phyloP scores from a whole-genome alignment of 768 basidiomycete genomes.

The Boletus edulis region DNA sequence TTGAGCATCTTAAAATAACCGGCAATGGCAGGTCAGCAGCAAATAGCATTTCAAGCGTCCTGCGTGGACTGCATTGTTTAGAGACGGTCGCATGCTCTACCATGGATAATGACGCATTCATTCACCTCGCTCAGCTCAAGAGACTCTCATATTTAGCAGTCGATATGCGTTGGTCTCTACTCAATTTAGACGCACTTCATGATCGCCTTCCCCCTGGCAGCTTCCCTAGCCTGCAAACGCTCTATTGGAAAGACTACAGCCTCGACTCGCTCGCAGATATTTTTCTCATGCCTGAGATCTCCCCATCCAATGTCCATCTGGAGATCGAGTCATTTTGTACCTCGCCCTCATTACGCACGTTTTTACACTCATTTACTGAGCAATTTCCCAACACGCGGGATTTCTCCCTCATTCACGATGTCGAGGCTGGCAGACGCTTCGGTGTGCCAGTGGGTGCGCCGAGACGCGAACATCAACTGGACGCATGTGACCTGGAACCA shows the following conservation, averaged over 20 bases:
- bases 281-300: constrained; percentile 15
- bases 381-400: constrained; percentile 11
- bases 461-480: constrained; percentile 17
- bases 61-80: constrained; percentile 13
- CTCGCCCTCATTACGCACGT: constrained; percentile 11
- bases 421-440: constrained; percentile 17
- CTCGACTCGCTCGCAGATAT: constrained; percentile 16
- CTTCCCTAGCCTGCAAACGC: constrained; percentile 15
- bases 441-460: constrained; percentile 15
- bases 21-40: constrained; percentile 18
- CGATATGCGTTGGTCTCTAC: constrained; percentile 24
- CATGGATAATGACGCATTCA: constrained; percentile 20
- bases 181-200: constrained; percentile 10
- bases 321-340: constrained; percentile 25
- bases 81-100: constrained; percentile 18
- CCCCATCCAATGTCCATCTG: constrained; percentile 9
- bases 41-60: constrained; percentile 10
- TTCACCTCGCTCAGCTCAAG: constrained; percentile 22
- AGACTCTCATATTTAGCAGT: constrained; percentile 17
- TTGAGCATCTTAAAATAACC: constrained; percentile 19
- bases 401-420: constrained; percentile 25
- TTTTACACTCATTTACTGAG: constrained; percentile 7
- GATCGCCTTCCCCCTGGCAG: constrained; percentile 8
- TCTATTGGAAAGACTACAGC: constrained; percentile 24
- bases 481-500: constrained; percentile 9